Evolutionary conservation across 345 rosid genomes (phyloP), one percentile per base, ranked within the genome.

Genomic region (Gossypium arboreum): DNA sequence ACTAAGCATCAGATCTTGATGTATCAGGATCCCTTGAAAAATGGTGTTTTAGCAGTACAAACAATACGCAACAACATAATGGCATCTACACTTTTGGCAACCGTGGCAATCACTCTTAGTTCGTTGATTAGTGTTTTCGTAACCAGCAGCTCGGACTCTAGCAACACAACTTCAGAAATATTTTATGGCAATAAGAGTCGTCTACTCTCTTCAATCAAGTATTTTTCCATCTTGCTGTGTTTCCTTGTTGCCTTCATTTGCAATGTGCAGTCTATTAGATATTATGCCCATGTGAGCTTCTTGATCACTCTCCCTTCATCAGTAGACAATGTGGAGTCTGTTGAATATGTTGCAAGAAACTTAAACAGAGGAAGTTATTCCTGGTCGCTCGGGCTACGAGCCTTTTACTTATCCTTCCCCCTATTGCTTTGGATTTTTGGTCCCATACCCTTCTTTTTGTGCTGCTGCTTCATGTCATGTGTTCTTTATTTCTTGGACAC

Each of bases 51-150:
- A 62, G 90, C 93, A 2, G 96, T 94, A 44, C 98, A 94, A 77
- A 94, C 98, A 22, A 82, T 94, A 72, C 90, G 98, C 9, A 92
- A 94, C 88, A 94, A 92, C 85, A 92, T 94, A 66, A 94, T 94
- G 98, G 98, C 98, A 74, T 94, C 98, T 2, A 94, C 98, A 0
- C 91, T 92, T 67, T 81, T 92, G 81, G 98, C 97, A 63, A 94
- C 94, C n/a, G 83, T 93, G 24, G 97, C 98, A 65, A 94, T 94
- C 77, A 89, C 98, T 68, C 92, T 94, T 29, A 86, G 94, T 78
- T 94, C 98, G 18, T 85, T 92, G 73, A 92, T 94, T 68, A 82
- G 93, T 63, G 92, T 94, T 67, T 88, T 90, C 39, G 96, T 88
- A 50, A 91, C 96, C 89, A 89, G 91, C 85, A 75, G 87, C 11